These are phyloP conservation scores for Cercospora sesami DNA, from an alignment of 2,329 filamentous ascomycete species.

Conservation along the genomic window DNA sequence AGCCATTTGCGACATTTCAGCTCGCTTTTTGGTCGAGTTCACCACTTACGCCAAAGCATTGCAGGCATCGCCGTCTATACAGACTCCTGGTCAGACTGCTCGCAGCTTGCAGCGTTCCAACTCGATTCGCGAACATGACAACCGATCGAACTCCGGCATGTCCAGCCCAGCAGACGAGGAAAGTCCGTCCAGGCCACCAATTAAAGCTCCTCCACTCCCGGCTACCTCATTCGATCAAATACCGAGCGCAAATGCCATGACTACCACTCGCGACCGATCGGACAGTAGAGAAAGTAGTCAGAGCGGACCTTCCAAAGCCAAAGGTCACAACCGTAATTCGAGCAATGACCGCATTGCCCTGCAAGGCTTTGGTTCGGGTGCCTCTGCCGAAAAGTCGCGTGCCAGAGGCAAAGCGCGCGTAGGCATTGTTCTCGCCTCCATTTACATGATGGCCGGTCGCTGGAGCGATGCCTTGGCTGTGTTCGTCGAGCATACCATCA, in stretches of 20 bases:
- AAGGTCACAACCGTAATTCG: constrained; percentile 26
- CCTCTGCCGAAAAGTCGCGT: constrained; percentile 60
- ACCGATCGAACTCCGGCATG: constrained; percentile 26
- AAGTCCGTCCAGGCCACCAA: constrained; percentile 26
- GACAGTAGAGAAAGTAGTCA: constrained; percentile 35
- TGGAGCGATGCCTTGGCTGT: constrained; percentile 88
- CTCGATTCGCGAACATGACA: constrained; percentile 30
- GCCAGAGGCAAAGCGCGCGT: constrained; percentile 79
- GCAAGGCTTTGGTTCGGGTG: constrained; percentile 64
- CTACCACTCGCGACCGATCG: constrained; percentile 42
- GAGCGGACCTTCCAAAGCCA: constrained; percentile 21
- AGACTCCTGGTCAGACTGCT: constrained; percentile 63
- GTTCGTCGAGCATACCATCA: constrained; percentile 74
- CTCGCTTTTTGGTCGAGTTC: constrained; percentile 50
- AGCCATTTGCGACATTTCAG: constrained; percentile 49
- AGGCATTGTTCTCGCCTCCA: constrained; percentile 75
- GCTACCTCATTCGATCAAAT: constrained; percentile 58
- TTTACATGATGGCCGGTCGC: constrained; percentile 84
- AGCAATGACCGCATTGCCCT: constrained; percentile 61
- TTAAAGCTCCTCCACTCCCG: constrained; percentile 40
- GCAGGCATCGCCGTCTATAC: constrained; percentile 63
- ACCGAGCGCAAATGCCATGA: constrained; percentile 45
- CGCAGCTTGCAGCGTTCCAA: constrained; percentile 44
- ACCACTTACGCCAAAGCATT: constrained; percentile 51
- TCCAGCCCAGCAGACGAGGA: constrained; percentile 34